Evolutionary conservation across 2,329 filamentous ascomycete species (phyloP).

Genomic region (Diaporthe destruens): DNA sequence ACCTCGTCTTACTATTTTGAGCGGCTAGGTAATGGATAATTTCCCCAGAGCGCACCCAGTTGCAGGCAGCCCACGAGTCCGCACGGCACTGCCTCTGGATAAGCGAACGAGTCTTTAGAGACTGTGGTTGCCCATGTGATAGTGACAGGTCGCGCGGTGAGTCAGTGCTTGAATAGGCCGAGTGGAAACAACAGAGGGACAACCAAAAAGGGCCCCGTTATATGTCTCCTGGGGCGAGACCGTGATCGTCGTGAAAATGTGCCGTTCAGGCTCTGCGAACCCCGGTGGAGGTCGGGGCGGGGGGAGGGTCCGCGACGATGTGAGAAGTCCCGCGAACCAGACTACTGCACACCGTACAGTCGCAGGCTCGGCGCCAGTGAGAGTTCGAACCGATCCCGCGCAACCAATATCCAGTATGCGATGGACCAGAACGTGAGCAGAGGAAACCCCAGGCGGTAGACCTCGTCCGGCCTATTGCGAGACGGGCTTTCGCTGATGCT

Average conservation of each 20-base stretch:
- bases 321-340: conserved; percentile 22
- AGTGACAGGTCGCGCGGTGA: conserved; percentile 22
- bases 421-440: conserved; percentile 16
- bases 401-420: conserved; percentile 9
- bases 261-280: conserved; percentile 29
- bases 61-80: conserved; percentile 15
- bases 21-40: conserved; percentile 32
- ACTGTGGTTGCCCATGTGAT: conserved; percentile 32
- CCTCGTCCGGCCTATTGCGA: conserved; percentile 15
- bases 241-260: conserved; percentile 34
- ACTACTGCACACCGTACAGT: conserved; percentile 9
- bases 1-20: conserved; percentile 32
- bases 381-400: conserved; percentile 14
- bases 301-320: conserved; percentile 25
- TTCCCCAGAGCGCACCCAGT: conserved; percentile 7
- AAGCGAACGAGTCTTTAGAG: conserved; percentile 9
- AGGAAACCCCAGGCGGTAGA: conserved; percentile 7
- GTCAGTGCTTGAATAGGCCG: conserved; percentile 4
- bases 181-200: conserved; percentile 4
- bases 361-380: conserved; percentile 29
- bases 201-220: conserved; percentile 4
- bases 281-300: conserved; percentile 16
- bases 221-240: conserved; percentile 19
- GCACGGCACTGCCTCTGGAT: conserved; percentile 13
- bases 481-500: conserved; percentile 4